Evolutionary conservation across 768 basidiomycete genomes (phyloP).

Genomic region (Pisolithus sp.): DNA sequence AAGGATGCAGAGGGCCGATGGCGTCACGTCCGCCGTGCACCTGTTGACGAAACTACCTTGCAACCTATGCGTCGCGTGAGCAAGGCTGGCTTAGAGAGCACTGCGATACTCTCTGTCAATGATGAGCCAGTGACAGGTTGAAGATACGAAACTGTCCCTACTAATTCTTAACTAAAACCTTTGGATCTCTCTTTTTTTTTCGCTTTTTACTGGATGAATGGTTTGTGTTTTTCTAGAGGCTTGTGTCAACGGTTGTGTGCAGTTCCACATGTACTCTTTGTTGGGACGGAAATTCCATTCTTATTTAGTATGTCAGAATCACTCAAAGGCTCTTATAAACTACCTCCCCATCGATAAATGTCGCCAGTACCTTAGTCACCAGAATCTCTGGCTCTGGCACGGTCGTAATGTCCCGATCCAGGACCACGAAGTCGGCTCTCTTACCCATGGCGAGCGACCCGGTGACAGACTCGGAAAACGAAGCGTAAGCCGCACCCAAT

Average conservation of each 20-base stretch:
- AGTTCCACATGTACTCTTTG: too few relatives aligned
- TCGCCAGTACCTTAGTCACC: slow-evolving; percentile 58
- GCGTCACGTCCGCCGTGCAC: slow-evolving; percentile 79
- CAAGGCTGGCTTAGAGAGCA: slow-evolving; percentile 86
- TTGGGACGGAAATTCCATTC: too few relatives aligned
- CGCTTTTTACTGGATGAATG: too few relatives aligned
- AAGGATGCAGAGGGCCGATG: slow-evolving; percentile 82
- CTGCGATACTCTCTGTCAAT: slow-evolving; percentile 18
- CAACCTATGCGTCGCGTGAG: slow-evolving; percentile 88
- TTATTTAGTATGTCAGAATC: not conserved
- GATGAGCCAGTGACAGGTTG: not conserved
- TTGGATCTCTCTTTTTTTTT: too few relatives aligned
- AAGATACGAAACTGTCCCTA: not conserved
- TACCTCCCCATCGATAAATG: slow-evolving; percentile 68
- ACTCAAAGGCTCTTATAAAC: slow-evolving; percentile 47
- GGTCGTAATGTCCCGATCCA: slow-evolving; percentile 76
- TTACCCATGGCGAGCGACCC: slow-evolving; percentile 76
- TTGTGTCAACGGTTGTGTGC: too few relatives aligned
- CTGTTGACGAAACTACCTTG: slow-evolving; percentile 81
- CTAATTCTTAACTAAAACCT: too few relatives aligned
- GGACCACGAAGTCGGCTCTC: slow-evolving; percentile 81
- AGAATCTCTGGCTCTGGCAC: slow-evolving; percentile 57
- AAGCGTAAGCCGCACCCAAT: slow-evolving; percentile 81
- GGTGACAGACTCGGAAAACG: slow-evolving; percentile 62
- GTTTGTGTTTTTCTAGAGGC: too few relatives aligned